phyloP scores from a whole-genome alignment of 2,329 filamentous ascomycete genomes.

The Hysterium pulicare region DNA sequence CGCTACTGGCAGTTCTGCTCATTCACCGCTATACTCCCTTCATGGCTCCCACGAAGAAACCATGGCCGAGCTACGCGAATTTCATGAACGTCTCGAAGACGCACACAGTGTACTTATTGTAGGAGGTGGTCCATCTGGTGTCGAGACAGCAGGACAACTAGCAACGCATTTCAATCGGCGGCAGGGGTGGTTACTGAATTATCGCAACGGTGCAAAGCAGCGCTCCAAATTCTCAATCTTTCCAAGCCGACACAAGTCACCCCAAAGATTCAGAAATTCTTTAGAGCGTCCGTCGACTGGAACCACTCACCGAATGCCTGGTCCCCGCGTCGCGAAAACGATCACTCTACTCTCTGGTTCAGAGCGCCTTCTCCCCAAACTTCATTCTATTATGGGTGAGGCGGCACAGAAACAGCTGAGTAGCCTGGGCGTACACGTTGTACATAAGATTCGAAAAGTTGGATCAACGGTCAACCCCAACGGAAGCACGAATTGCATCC shows the following conservation, averaged over 20 bases:
- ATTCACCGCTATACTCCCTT: conserved; percentile 31
- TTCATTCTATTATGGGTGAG: conserved; percentile 13
- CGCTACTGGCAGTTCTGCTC: conserved; percentile 30
- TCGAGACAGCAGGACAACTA: conserved; percentile 36
- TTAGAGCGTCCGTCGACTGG: too few relatives aligned
- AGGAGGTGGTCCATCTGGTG: conserved; percentile 31
- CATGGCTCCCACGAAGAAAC: conserved; percentile 34
- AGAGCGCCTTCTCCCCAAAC: conserved; percentile 23
- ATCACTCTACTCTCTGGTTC: conserved; percentile 33
- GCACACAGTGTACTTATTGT: conserved; percentile 30
- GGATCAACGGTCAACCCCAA: conserved; percentile 14
- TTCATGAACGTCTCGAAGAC: conserved; percentile 22
- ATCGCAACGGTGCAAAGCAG: too few relatives aligned
- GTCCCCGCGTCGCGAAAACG: conserved; percentile 10
- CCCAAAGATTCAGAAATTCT: not conserved
- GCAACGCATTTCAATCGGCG: conserved; percentile 27
- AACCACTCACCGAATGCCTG: too few relatives aligned
- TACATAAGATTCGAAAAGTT: conserved; percentile 25
- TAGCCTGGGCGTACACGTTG: conserved; percentile 27
- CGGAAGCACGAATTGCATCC: conserved; percentile 18
- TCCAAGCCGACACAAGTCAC: not conserved
- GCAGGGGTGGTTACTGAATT: conserved; percentile 2
- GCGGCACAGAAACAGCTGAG: conserved; percentile 27
- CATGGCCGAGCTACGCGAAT: conserved; percentile 22
- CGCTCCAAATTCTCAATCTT: not conserved